Base-by-base conservation (phyloP, 768 basidiomycete species). In the Leucocoprinus leucothites region DNA sequence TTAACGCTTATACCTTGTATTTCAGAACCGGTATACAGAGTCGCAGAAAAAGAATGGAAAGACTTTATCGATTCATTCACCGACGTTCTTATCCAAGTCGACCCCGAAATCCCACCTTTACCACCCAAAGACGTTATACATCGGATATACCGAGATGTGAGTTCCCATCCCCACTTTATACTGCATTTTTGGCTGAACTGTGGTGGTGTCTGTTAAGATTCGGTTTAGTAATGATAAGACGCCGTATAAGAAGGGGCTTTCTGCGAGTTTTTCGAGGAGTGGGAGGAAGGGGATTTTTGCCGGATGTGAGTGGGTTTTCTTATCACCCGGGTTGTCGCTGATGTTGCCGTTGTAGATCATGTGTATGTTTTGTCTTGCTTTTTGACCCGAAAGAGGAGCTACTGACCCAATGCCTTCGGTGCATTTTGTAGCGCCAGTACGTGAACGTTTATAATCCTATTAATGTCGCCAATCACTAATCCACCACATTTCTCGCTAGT, bases 191-290 rank as follows among this genome's bases (percentile, higher is more conserved):
- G 14, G 3, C 41, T 22, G n/a, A n/a, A n/a, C n/a, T n/a, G n/a
- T n/a, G n/a, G n/a, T n/a, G n/a, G n/a, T 53, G 9, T 40, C 31
- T 49, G 56, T 16, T 5, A 56, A 93, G 90, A 68, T 96, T 21
- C 82, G 94, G 13, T 97, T 96, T 70, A 92, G 89, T 65, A 91
- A 91, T 54, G 90, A 94, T 66, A 95, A 94, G 73, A 99, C 96
- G 3, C 96, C 96, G 0, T 99, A 99, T 74, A 98, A 98, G 71
- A 81, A 69, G 5, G 77, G 78, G 9, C 79, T 98, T 28, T 87
- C 88, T 0, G 89, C 91, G 0, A 88, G 86, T 51, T 91, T 95
- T 61, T 94, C 93, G 3, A 77, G 97, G 45, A 89, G 89, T 25
- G 96, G 96, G 2, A 74, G 90, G 40, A 98, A 98, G 64, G 93